A percentile compares a stretch with the other conserved stretches of the same genome.
These are phyloP conservation scores for Microcyclospora tardicrescens DNA, from an alignment of 2,329 filamentous ascomycete genomes.

Conservation along the genomic window DNA sequence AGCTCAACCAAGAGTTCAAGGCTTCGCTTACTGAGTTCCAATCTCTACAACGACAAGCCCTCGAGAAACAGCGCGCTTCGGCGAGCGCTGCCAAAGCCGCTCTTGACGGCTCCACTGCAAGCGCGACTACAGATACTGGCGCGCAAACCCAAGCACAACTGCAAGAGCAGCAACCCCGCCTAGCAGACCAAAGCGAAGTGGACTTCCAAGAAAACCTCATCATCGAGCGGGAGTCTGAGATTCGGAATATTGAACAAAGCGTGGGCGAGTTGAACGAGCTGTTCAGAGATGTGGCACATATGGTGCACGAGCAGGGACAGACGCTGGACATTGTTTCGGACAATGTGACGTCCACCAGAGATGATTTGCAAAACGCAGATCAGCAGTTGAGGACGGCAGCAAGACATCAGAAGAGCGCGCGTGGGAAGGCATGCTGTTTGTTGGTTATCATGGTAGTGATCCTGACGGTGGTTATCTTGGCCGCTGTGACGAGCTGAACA, in stretches of 20 bases:
- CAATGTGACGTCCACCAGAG: conserved; percentile 72
- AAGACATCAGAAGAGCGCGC: conserved; percentile 86
- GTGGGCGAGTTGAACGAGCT: conserved; percentile 93
- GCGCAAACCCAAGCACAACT: conserved; percentile 41
- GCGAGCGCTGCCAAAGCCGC: conserved; percentile 71
- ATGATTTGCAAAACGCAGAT: conserved; percentile 75
- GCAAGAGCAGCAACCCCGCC: conserved; percentile 54
- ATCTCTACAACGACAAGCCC: conserved; percentile 70
- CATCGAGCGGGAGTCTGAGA: conserved; percentile 90
- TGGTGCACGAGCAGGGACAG: conserved; percentile 87
- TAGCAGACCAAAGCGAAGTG: conserved; percentile 86
- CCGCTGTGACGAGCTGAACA: conserved; percentile 59
- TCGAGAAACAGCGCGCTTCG: conserved; percentile 86
- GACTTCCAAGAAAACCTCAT: conserved; percentile 96
- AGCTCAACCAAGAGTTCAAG: conserved; percentile 87
- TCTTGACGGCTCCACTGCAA: conserved; percentile 33
- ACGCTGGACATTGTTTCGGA: conserved; percentile 75
- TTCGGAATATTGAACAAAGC: conserved; percentile 92
- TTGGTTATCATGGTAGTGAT: conserved; percentile 81
- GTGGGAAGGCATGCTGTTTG: conserved; percentile 88
- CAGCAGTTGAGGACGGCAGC: conserved; percentile 73
- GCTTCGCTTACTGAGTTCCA: conserved; percentile 84
- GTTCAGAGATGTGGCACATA: conserved; percentile 95
- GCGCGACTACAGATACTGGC: conserved; percentile 40
- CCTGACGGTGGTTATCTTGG: conserved; percentile 76